These are phyloP conservation scores for Euryodendron excelsum DNA, from an alignment of 148 eudicot species.

Conservation along the genomic window DNA sequence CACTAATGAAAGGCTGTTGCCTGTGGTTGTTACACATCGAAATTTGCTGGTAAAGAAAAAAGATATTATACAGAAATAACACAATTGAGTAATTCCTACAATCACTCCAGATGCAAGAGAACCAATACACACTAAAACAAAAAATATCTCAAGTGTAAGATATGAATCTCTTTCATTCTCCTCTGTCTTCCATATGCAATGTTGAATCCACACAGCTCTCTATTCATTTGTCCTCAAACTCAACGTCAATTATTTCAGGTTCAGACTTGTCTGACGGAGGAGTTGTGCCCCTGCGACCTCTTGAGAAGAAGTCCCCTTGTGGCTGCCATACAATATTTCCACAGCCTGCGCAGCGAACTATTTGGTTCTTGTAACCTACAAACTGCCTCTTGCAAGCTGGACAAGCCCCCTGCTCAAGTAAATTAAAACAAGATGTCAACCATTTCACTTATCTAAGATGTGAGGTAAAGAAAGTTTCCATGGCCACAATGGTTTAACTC, in stretches of 20 bases:
- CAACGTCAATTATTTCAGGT: slow-evolving; percentile 81
- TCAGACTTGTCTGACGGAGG: slow-evolving; percentile 45
- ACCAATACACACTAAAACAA: background rate
- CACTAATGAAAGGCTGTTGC: no score
- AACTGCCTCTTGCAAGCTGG: slow-evolving; percentile 91
- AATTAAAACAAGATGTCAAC: background rate
- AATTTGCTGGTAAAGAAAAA: background rate
- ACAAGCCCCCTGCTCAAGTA: slow-evolving; percentile 73
- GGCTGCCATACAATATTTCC: slow-evolving; percentile 95
- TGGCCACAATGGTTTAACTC: background rate
- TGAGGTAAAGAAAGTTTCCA: background rate
- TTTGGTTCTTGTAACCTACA: slow-evolving; percentile 65
- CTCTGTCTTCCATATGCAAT: background rate
- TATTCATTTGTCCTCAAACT: slow-evolving; percentile 71
- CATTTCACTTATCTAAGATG: background rate
- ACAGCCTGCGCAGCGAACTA: slow-evolving; percentile 73
- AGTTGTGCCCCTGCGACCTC: slow-evolving; percentile 35
- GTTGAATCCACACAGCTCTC: background rate
- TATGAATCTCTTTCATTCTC: background rate
- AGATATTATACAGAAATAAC: background rate
- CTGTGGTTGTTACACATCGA: background rate
- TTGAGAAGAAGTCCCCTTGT: slow-evolving; percentile 56
- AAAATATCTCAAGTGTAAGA: background rate
- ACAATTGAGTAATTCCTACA: slow-evolving; percentile 4
- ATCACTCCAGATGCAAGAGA: slow-evolving; percentile 9